Percentiles rank a stretch among this genome's conserved stretches.
These are phyloP conservation scores for Arabis hirsuta DNA, from an alignment of 345 rosid species.

Conservation along the genomic window DNA sequence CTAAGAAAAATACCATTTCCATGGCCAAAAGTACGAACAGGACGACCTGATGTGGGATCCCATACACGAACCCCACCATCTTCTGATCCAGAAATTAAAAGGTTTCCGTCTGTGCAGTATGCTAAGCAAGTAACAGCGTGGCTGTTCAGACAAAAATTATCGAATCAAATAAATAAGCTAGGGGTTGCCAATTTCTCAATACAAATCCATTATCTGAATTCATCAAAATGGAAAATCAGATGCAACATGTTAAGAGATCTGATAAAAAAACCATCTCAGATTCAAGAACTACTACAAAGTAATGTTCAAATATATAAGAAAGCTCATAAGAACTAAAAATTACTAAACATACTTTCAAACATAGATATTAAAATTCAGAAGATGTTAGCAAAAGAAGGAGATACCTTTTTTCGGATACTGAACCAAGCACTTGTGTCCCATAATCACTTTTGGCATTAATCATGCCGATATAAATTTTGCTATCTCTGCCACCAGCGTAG, in stretches of 20 bases:
- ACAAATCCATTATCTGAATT: slow-evolving; percentile 10
- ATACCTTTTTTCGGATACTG: slow-evolving; percentile 72
- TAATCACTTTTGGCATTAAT: slow-evolving; percentile 60
- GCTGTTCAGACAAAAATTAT: slow-evolving; percentile 48
- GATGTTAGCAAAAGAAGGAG: slow-evolving; percentile 23
- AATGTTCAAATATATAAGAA: neutral
- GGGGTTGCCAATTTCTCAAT: neutral
- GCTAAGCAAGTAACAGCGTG: slow-evolving; percentile 77
- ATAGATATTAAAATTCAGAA: neutral
- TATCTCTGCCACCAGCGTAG: slow-evolving; percentile 87
- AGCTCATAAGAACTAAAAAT: neutral
- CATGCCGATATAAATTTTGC: slow-evolving; percentile 74
- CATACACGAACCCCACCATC: slow-evolving; percentile 78
- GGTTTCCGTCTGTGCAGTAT: slow-evolving; percentile 56
- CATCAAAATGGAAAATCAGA: neutral
- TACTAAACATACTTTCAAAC: neutral
- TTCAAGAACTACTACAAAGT: slow-evolving; percentile 22
- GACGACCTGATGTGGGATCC: slow-evolving; percentile 54
- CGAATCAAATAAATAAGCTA: neutral
- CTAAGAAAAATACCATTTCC: slow-evolving; percentile 60
- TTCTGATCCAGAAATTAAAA: slow-evolving; percentile 78
- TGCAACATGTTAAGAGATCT: slow-evolving; percentile 9
- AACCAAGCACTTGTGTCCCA: slow-evolving; percentile 67
- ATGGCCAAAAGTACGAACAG: slow-evolving; percentile 60
- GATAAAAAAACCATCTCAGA: neutral